Evolutionary conservation across 345 rosid genomes (phyloP).

Genomic region (Mangifera indica): DNA sequence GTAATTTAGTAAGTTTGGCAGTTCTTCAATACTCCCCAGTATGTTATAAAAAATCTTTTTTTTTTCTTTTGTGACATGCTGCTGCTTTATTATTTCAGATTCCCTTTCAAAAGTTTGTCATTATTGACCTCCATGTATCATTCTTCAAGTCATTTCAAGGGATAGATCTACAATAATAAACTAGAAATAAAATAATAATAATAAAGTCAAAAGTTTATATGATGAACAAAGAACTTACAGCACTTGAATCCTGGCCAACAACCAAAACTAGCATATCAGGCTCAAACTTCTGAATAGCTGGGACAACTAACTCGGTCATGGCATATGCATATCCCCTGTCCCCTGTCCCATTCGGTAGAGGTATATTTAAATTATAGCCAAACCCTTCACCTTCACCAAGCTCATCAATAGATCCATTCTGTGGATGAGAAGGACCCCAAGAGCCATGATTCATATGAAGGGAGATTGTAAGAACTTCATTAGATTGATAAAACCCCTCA

Average conservation of each 20-base stretch:
- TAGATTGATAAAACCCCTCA: constrained; percentile 64
- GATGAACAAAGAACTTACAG: constrained; percentile 53
- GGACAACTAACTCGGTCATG: constrained; percentile 57
- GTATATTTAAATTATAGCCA: constrained; percentile 81
- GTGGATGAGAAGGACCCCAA: constrained; percentile 96
- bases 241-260: constrained; percentile 88
- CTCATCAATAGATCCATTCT: constrained; percentile 68
- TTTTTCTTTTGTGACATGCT: neutral
- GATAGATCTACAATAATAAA: neutral
- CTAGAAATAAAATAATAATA: neutral
- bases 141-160: neutral
- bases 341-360: constrained; percentile 91
- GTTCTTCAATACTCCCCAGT: no score
- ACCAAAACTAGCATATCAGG: constrained; percentile 75
- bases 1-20: no score
- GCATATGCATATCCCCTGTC: constrained; percentile 71
- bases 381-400: constrained; percentile 73
- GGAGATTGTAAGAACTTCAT: constrained; percentile 69
- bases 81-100: neutral
- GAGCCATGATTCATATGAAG: constrained; percentile 97
- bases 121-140: neutral
- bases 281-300: constrained; percentile 49
- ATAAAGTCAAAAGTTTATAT: neutral
- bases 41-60: neutral
- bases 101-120: neutral